Percentiles rank a stretch among this genome's conserved stretches.
These are phyloP conservation scores for Penicillium paradoxum DNA, from an alignment of 495 filamentous ascomycete genomes.

Conservation along the genomic window DNA sequence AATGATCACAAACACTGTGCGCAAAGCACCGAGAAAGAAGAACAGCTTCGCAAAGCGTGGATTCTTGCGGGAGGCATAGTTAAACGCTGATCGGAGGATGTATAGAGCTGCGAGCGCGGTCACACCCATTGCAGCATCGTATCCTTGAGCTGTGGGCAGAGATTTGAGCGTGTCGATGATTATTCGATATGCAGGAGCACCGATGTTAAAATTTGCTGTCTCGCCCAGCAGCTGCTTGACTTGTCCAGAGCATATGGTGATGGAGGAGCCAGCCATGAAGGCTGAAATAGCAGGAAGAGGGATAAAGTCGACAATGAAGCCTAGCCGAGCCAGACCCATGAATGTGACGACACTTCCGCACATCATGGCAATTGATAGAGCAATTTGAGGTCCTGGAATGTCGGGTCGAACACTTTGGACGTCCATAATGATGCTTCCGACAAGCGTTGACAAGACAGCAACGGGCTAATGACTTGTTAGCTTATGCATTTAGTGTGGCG, in stretches of 20 bases:
- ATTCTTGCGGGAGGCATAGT: conserved; percentile 54
- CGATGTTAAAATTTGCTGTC: conserved; percentile 57
- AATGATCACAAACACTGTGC: conserved; percentile 83
- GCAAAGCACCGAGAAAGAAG: conserved; percentile 85
- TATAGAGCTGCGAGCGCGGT: conserved; percentile 83
- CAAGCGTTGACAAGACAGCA: conserved; percentile 84
- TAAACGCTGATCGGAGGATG: conserved; percentile 61
- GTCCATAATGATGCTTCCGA: conserved; percentile 66
- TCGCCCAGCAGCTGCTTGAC: conserved; percentile 79
- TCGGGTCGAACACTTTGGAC: conserved; percentile 53
- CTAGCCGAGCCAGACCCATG: conserved; percentile 71
- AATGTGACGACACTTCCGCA: conserved; percentile 69
- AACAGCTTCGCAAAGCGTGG: conserved; percentile 63
- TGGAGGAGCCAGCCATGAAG: conserved; percentile 93
- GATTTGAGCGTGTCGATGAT: conserved; percentile 79
- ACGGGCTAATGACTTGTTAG: conserved; percentile 58
- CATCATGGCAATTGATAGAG: conserved; percentile 71
- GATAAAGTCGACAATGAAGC: conserved; percentile 93
- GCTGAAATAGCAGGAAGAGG: conserved; percentile 81
- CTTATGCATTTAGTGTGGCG: background rate
- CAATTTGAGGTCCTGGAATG: conserved; percentile 55
- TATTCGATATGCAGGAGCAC: conserved; percentile 71
- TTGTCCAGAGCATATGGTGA: conserved; percentile 84
- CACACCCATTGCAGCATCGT: conserved; percentile 83
- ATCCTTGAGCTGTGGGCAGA: conserved; percentile 55